Evolutionary conservation across 1,139 yeast genomes (phyloP).

Genomic region (Saccharomyces uvarum): DNA sequence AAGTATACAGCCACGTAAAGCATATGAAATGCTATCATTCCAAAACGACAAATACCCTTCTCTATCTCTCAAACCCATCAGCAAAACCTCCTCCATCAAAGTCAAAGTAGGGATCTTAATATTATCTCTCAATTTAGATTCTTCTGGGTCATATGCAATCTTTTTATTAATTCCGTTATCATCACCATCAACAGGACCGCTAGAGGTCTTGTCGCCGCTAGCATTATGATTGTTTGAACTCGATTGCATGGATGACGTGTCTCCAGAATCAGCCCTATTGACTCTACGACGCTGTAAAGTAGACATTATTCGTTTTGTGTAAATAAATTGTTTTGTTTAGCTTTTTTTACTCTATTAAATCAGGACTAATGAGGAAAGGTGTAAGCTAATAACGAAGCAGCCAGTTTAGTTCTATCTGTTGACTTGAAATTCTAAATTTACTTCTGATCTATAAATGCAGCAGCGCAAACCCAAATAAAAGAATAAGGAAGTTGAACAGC

Average conservation of each 20-base stretch:
- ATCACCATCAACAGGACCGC: constrained; percentile 18
- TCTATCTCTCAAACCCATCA: constrained; percentile 87
- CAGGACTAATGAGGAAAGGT: neutral
- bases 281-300: constrained; percentile 46
- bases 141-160: constrained; percentile 77
- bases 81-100: constrained; percentile 89
- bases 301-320: constrained; percentile 26
- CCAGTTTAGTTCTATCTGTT: neutral
- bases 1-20: constrained; percentile 87
- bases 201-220: constrained; percentile 7
- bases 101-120: constrained; percentile 64
- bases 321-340: neutral
- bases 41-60: constrained; percentile 95
- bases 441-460: neutral
- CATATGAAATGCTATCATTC: constrained; percentile 96
- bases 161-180: constrained; percentile 31
- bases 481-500: neutral
- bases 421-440: neutral
- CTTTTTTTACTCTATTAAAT: neutral
- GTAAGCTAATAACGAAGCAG: neutral
- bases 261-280: constrained; percentile 23
- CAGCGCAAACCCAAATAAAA: neutral
- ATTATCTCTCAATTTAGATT: constrained; percentile 35
- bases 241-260: constrained; percentile 2
- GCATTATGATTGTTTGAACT: neutral